Base-by-base conservation (phyloP, 2,329 filamentous ascomycete genomes). In the Bipolaris oryzae region DNA sequence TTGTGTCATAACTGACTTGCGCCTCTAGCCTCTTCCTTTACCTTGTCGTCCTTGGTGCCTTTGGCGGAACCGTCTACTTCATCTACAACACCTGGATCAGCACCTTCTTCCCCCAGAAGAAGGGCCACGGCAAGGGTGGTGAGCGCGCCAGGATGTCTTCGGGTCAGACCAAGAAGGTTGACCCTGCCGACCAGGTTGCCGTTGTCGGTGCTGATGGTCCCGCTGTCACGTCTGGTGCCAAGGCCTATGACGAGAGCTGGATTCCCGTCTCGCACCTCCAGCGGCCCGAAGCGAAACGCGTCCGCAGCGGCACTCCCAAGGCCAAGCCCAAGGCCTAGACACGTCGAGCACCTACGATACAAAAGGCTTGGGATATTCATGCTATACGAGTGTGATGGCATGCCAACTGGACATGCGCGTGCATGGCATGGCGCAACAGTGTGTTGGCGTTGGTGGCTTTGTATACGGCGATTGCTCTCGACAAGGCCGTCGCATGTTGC, bases 41-140 rank as follows among this genome's bases (percentile, higher is more conserved):
- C 83, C 84, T 96, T 75, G 88, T 98, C 82, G 89, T 99, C 69
- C 82, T 89, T 51, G 88, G 84, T 60, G 85, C 84, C 62, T 96
- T 96, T 76, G 87, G 80, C 64, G 92, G 90, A 61, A 92, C 89
- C 51, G 86, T 89, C 76, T 97, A 94, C 87, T 96, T 96, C 79
- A 92, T 97, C 81, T 99, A 99, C 86, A 95, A 89, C 82, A 96
- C 94, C 72, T 98, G 94, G 92, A 90, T 99, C 79, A 91, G 92
- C 71, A 89, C 92, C 13, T 90, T 99, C 75, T 96, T 98, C 84
- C 94, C 95, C 46, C 92, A 96, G 83, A 88, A 87, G 78, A 81
- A 81, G 70, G 81, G 82, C 61, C 76, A 81, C 55, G 83, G 81
- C 68, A 85, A 85, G 77, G 80, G 80, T 60, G 79, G 89, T 66